These are phyloP conservation scores for Gillenia trifoliata DNA, from an alignment of 306 rosid species.

Conservation along the genomic window DNA sequence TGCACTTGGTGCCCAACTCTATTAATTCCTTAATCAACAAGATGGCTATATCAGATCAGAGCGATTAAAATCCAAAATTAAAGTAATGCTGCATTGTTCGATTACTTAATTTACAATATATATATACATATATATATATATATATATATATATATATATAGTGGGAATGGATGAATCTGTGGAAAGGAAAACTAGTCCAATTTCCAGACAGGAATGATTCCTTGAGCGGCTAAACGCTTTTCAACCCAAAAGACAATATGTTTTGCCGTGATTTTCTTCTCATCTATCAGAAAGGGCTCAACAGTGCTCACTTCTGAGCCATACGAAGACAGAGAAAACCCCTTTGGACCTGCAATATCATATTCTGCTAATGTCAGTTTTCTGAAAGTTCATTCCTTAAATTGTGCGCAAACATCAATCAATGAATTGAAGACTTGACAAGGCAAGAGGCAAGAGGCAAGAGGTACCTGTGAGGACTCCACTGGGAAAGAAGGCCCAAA, in stretches of 20 bases:
- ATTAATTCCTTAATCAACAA: too few species aligned
- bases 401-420: not conserved
- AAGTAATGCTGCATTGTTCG: too few species aligned
- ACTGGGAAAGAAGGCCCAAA: constrained; percentile 89
- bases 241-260: constrained; percentile 86
- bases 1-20: too few species aligned
- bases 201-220: constrained; percentile 89
- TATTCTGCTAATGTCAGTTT: not conserved
- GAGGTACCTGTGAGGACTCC: constrained; percentile 62
- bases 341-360: constrained; percentile 72
- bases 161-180: too few species aligned
- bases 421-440: not conserved
- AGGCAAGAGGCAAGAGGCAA: not conserved
- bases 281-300: constrained; percentile 88
- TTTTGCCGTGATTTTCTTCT: constrained; percentile 74
- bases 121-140: too few species aligned
- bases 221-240: constrained; percentile 98
- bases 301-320: constrained; percentile 73
- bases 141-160: too few species aligned
- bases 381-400: not conserved
- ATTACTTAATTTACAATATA: too few species aligned
- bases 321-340: constrained; percentile 76
- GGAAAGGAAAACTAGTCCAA: not conserved
- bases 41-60: too few species aligned
- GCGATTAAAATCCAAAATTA: too few species aligned